These are phyloP conservation scores for Cadophora sp. DNA, from an alignment of 2,329 filamentous ascomycete species.

Conservation along the genomic window DNA sequence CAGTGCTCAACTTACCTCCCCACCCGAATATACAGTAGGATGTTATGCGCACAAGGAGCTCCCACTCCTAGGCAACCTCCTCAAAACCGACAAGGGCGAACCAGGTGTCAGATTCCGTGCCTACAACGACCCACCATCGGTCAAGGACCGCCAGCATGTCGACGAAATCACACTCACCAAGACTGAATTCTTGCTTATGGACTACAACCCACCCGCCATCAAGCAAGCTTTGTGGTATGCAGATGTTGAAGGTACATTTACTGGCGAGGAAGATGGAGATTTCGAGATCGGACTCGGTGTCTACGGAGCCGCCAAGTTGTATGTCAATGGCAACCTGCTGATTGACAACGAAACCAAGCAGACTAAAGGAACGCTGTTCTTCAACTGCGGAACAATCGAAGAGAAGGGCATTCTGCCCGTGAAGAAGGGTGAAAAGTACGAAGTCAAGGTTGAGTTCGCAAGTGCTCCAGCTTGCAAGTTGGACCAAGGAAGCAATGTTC, in stretches of 20 bases:
- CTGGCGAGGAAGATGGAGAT: conserved; percentile 41
- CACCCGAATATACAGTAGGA: conserved; percentile 62
- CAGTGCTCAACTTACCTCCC: conserved; percentile 54
- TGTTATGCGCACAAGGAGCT: conserved; percentile 70
- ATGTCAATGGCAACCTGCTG: conserved; percentile 46
- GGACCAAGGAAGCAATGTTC: conserved; percentile 53
- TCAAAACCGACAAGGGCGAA: conserved; percentile 59
- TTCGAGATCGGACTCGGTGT: conserved; percentile 47
- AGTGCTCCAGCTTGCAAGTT: conserved; percentile 65
- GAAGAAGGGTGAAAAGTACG: conserved; percentile 44
- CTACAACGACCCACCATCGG: conserved; percentile 62
- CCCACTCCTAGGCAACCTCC: conserved; percentile 61
- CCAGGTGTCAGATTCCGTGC: conserved; percentile 62
- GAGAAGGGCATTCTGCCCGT: conserved; percentile 43
- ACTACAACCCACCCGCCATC: conserved; percentile 54
- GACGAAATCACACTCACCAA: conserved; percentile 55
- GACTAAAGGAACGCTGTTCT: conserved; percentile 44
- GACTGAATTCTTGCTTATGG: conserved; percentile 56
- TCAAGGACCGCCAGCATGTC: conserved; percentile 54
- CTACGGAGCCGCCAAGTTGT: conserved; percentile 46
- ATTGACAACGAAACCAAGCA: conserved; percentile 47
- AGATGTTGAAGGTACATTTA: conserved; percentile 47
- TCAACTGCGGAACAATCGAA: conserved; percentile 45
- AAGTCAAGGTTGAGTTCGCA: conserved; percentile 53
- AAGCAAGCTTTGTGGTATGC: conserved; percentile 49